Percentiles rank a stretch among this genome's conserved stretches.
Evolutionary conservation across 768 basidiomycete species (phyloP).

Genomic region (Naganishia kalamii): DNA sequence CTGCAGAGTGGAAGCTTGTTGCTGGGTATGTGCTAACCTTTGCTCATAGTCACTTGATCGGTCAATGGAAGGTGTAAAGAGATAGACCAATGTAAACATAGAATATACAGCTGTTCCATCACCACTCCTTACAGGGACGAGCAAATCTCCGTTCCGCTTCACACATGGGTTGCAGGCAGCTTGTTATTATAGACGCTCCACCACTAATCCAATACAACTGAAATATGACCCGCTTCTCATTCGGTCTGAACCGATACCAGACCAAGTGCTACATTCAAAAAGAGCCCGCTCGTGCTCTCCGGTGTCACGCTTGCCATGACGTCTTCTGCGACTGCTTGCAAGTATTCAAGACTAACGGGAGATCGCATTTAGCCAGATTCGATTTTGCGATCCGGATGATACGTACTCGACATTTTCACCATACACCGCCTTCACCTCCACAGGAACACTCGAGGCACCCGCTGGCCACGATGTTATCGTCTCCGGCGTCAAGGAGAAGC

Average conservation of each 20-base stretch:
- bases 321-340: slow-evolving; percentile 10
- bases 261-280: slow-evolving; percentile 1
- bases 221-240: background rate
- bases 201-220: background rate
- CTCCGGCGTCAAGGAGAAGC: slow-evolving; percentile 22
- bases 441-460: background rate
- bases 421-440: background rate
- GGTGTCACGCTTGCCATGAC: slow-evolving; percentile 15
- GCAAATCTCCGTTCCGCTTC: background rate
- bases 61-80: slow-evolving; percentile 18
- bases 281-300: slow-evolving; percentile 10
- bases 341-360: background rate
- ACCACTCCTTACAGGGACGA: background rate
- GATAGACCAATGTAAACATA: background rate
- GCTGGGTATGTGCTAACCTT: background rate
- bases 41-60: slow-evolving; percentile 12
- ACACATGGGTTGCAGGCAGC: background rate
- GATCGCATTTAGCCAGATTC: background rate
- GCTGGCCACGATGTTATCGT: slow-evolving; percentile 31
- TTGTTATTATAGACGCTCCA: background rate
- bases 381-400: background rate
- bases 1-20: background rate
- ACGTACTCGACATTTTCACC: slow-evolving; percentile 11
- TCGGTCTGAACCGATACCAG: slow-evolving; percentile 8
- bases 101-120: background rate